Evolutionary conservation across 164 flowering plant genomes (phyloP), one percentile per base, ranked within the genome.

Genomic region (Aristolochia contorta): DNA sequence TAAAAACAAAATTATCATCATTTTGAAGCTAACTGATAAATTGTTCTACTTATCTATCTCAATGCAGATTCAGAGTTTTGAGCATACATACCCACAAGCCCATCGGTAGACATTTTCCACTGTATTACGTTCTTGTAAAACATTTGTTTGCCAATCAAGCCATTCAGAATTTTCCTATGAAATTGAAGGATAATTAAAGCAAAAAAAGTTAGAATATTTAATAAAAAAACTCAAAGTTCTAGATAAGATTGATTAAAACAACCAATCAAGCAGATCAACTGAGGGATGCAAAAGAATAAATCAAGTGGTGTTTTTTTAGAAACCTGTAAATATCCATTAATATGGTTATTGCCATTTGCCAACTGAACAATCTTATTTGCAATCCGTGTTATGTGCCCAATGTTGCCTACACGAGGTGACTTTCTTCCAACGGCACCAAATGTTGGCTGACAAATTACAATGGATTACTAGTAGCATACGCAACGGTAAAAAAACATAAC

Each of bases 371-470:
- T 82, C 70, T 81, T 93, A 71, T 93, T 93, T 53, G 94, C 77
- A 57, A 93, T 86, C 41, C 97, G 77, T 5, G 98, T 90, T 19
- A 86, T 73, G 71, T 93, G 98, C 49, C 98, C 98, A 69, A 83
- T 64, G 69, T 84, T 77, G 65, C 98, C 97, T 16, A 74, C 83
- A 52, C 89, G 78, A 45, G 92, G 91, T 33, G 80, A 79, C 50
- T 59, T 63, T 68, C 76, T 85, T 60, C 85, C 91, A 69, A 78
- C 53, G 33, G 86, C 79, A 56, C 87, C 80, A 54, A 82, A 23
- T 18, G 95, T 90, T 58, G 97, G 96, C 98, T 92, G 83, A 21
- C 75, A 78, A 16, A 46, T 53, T 23, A 70, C 16, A 43, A 8
- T 37, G 43, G 12, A 37, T 37, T 37, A 37, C 43, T 0, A 37